Evolutionary conservation across 2,329 filamentous ascomycete genomes (phyloP).

Genomic region (Chrysoporthe cubensis): DNA sequence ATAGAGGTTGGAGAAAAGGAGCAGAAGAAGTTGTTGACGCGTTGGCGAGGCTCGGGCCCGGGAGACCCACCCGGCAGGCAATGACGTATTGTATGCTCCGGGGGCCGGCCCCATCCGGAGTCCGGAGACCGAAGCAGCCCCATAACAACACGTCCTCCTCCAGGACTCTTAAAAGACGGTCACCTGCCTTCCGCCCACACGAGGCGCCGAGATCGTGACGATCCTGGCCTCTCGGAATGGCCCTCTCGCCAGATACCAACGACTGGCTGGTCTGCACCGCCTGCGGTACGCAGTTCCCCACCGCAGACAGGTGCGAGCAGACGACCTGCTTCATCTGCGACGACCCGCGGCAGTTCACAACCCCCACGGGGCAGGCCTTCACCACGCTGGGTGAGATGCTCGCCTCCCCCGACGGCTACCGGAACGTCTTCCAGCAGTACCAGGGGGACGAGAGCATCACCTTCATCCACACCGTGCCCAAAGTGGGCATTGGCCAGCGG

Average conservation of each 20-base stretch:
- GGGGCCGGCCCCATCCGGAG: background rate
- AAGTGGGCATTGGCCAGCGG: constrained; percentile 76
- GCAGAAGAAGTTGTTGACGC: background rate
- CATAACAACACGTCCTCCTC: background rate
- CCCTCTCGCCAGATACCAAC: background rate
- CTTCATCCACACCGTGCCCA: constrained; percentile 55
- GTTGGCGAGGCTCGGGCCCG: background rate
- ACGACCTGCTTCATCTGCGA: constrained; percentile 72
- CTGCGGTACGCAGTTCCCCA: constrained; percentile 72
- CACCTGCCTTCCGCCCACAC: no score
- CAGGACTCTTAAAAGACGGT: no score
- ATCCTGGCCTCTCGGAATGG: background rate
- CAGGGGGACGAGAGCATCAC: constrained; percentile 48
- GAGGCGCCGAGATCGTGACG: no score
- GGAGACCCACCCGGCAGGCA: constrained; percentile 1
- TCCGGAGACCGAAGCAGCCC: background rate
- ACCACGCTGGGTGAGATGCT: constrained; percentile 58
- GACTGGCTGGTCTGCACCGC: constrained; percentile 62
- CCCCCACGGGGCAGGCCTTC: constrained; percentile 66
- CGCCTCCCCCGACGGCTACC: constrained; percentile 41
- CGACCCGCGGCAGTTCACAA: constrained; percentile 73
- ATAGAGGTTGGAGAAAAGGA: no score
- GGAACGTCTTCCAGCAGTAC: constrained; percentile 58
- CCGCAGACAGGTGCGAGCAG: constrained; percentile 50
- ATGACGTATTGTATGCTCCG: background rate